phyloP scores from a whole-genome alignment of 768 basidiomycete species.

The Lactarius sanguifluus region DNA sequence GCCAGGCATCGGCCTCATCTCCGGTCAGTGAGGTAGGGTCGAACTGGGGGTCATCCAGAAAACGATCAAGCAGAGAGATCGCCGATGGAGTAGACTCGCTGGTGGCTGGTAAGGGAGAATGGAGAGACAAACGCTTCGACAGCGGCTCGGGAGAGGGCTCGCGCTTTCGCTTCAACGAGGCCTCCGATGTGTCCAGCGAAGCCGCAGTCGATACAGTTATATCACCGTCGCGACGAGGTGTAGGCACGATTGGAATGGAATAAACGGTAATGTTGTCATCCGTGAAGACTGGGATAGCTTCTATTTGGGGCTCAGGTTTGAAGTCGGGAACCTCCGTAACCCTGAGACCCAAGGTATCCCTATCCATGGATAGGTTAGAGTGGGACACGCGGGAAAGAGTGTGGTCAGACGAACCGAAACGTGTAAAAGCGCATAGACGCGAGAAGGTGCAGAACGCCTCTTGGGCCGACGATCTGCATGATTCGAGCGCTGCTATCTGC shows the following conservation, averaged over 20 bases:
- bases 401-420: slow-evolving; percentile 50
- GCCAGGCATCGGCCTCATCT: slow-evolving; percentile 55
- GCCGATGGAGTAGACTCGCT: neutral
- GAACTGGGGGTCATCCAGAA: slow-evolving; percentile 34
- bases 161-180: slow-evolving; percentile 36
- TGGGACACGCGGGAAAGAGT: neutral
- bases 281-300: slow-evolving; percentile 49
- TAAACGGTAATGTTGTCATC: slow-evolving; percentile 69
- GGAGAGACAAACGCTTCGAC: slow-evolving; percentile 30
- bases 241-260: slow-evolving; percentile 48
- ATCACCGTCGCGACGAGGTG: neutral
- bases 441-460: slow-evolving; percentile 66
- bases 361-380: slow-evolving; percentile 30
- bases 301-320: slow-evolving; percentile 31
- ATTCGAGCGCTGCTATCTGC: slow-evolving; percentile 65
- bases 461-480: slow-evolving; percentile 69
- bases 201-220: neutral
- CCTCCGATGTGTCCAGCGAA: slow-evolving; percentile 10
- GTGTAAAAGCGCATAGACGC: slow-evolving; percentile 70
- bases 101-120: neutral
- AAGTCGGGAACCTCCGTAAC: slow-evolving; percentile 44
- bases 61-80: slow-evolving; percentile 27
- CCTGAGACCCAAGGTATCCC: slow-evolving; percentile 52
- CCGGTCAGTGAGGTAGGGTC: slow-evolving; percentile 40
- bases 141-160: slow-evolving; percentile 29